Percentiles rank a stretch among this genome's conserved stretches.
Evolutionary conservation across 2,329 filamentous ascomycete genomes (phyloP).

Genomic region (Didymella segeticola): DNA sequence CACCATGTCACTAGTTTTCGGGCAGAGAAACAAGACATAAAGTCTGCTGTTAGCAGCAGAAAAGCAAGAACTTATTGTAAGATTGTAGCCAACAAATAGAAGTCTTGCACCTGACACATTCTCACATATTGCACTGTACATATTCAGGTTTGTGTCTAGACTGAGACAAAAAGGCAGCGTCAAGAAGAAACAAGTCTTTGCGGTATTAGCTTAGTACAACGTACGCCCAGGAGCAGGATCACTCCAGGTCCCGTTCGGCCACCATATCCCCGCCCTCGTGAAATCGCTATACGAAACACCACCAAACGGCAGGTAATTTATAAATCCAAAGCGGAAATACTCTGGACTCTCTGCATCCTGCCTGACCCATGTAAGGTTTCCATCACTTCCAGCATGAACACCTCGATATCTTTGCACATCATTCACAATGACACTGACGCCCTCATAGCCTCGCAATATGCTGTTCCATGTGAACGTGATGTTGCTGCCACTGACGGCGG

Average conservation of each 20-base stretch:
- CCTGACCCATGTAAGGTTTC: conserved; percentile 65
- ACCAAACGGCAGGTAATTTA: conserved; percentile 41
- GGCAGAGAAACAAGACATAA: no score
- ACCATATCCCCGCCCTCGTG: conserved; percentile 43
- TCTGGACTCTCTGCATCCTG: conserved; percentile 40
- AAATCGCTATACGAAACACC: conserved; percentile 42
- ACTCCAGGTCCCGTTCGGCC: conserved; percentile 40
- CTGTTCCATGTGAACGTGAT: conserved; percentile 54
- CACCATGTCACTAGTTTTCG: no score
- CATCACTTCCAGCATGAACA: conserved; percentile 63
- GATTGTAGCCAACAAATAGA: no score
- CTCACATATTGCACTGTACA: no score
- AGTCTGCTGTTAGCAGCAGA: no score
- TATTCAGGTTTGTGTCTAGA: no score
- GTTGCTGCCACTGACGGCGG: conserved; percentile 52
- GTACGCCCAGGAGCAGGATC: conserved; percentile 15
- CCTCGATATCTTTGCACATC: conserved; percentile 78
- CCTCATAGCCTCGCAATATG: conserved; percentile 64
- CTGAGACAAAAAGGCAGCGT: no score
- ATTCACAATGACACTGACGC: conserved; percentile 83
- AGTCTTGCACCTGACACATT: no score
- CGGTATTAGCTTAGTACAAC: conserved; percentile 13
- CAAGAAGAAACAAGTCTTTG: no score
- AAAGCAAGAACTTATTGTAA: no score
- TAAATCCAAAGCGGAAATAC: conserved; percentile 47